Conservation (phyloP, 352 stramenopile genomes). For the Globisporangium nagaii region DNA sequence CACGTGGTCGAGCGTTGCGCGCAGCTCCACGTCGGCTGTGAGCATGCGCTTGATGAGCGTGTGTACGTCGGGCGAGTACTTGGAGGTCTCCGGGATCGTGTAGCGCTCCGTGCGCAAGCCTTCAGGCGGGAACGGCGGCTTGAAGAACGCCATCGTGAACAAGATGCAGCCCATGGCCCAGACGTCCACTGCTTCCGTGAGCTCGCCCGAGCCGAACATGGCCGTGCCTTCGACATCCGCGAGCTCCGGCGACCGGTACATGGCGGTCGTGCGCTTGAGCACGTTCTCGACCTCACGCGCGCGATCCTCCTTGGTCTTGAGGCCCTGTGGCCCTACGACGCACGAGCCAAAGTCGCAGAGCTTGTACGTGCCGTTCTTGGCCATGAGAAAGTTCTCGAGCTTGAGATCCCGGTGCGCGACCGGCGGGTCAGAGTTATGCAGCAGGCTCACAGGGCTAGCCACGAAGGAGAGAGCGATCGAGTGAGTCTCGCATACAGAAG, state of each 20-base stretch:
- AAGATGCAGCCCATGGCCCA: slow-evolving; percentile 95
- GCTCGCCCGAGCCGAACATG: slow-evolving; percentile 89
- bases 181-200: slow-evolving; percentile 92
- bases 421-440: slow-evolving; percentile 78
- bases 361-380: slow-evolving; percentile 88
- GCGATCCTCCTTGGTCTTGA: slow-evolving; percentile 83
- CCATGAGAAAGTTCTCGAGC: slow-evolving; percentile 95
- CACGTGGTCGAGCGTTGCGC: slow-evolving; percentile 90
- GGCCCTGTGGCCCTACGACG: slow-evolving; percentile 67
- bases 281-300: slow-evolving; percentile 91
- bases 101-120: slow-evolving; percentile 93
- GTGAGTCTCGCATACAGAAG: too few relatives aligned
- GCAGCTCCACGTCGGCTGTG: slow-evolving; percentile 83
- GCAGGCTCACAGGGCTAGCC: slow-evolving; percentile 43
- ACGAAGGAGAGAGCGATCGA: too few relatives aligned
- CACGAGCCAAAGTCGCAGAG: slow-evolving; percentile 95
- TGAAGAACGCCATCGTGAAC: slow-evolving; percentile 94
- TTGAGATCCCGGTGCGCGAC: slow-evolving; percentile 97
- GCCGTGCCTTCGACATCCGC: slow-evolving; percentile 90
- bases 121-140: slow-evolving; percentile 94
- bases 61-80: slow-evolving; percentile 85
- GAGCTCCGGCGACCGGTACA: slow-evolving; percentile 97
- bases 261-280: slow-evolving; percentile 95
- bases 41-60: slow-evolving; percentile 91
- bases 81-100: slow-evolving; percentile 87